Base-by-base conservation (phyloP, 2,329 filamentous ascomycete genomes). In the Stemphylium vesicarium region DNA sequence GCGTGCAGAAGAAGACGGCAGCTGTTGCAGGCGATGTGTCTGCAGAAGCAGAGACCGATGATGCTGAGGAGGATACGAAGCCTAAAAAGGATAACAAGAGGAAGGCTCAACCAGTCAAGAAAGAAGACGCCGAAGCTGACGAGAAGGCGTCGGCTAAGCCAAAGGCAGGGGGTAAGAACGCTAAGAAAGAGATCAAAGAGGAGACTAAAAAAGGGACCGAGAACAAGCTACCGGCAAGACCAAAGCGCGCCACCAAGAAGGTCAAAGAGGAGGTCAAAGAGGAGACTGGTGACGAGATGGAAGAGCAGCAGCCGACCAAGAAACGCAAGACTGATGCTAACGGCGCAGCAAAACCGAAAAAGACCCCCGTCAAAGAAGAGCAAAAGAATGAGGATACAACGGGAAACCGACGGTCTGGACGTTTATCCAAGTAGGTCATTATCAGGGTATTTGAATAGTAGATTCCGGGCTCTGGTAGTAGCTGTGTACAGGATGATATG, bases 1-100 rank as follows among this genome's bases (percentile, higher is more conserved):
- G 82, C 11, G 78, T 95, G 24, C 95, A 98, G 79, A 96, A 92
- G 80, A 96, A 96, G 80, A 87, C 84, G 2, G 85, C 82, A 1
- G 78, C 81, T 29, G 83, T 86, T 13, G 80, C 83, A 15, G 84
- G 81, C 4, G 84, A 85, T 56, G 70, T 80, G n/a, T 75, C 75
- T 22, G 76, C 74, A 26, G 70, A 66, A n/a, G 60, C 57, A 18
- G 63, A 63, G 22, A 60, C 55, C 2, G 67, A 66, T 10, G 62
- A 65, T 7, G 60, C 57, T 4, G 66, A 70, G 16, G 60, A 57
- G 13, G 61, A 60, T 18, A 44, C 44, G 32, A 72, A 71, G 53
- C 60, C 59, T 18, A 71, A 72, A 60, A 75, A 73, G 53, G 65
- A 63, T 8, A 62, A 57, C 7, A 79, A 78, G 57, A 65, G 72